Conservation (phyloP, 768 basidiomycete species). For the Pleurotus cornucopiae region DNA sequence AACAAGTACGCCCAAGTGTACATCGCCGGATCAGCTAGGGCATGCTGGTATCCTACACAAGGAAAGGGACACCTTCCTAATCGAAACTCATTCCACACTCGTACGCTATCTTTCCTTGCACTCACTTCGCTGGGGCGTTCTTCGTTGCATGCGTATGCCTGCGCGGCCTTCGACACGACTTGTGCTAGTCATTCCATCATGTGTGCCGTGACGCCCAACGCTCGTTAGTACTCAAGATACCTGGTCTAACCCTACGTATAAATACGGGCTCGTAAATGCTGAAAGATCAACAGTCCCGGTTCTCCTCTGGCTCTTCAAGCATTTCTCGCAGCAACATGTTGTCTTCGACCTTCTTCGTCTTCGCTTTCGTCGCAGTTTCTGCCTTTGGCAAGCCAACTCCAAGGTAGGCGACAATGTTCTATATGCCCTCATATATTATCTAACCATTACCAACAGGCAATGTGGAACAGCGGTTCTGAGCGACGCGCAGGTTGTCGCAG, state of each 20-base stretch:
- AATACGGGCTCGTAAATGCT: not conserved
- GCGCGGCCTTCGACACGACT: not conserved
- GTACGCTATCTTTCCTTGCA: no score
- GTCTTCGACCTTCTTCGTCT: conserved; percentile 19
- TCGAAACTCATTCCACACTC: no score
- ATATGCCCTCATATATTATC: not conserved
- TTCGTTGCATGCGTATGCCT: not conserved
- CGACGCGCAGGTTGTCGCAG: conserved; percentile 27
- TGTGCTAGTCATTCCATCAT: not conserved
- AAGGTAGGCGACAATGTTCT: conserved; percentile 7
- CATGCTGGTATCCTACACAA: no score
- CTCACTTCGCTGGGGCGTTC: no score
- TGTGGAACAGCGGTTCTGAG: conserved; percentile 34
- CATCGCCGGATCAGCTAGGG: no score
- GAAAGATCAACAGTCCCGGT: not conserved
- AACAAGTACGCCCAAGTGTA: no score
- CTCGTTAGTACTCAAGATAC: not conserved
- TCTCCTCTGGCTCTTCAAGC: not conserved
- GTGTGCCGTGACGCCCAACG: not conserved
- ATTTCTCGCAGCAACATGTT: conserved; percentile 19
- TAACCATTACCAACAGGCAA: conserved; percentile 18
- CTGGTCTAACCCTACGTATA: not conserved
- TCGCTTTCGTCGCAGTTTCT: conserved; percentile 22
- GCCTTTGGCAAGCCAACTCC: conserved; percentile 22
- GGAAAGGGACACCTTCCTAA: no score